Evolutionary conservation across 2,329 filamentous ascomycete species (phyloP).

Genomic region (Fusarium aywerte): DNA sequence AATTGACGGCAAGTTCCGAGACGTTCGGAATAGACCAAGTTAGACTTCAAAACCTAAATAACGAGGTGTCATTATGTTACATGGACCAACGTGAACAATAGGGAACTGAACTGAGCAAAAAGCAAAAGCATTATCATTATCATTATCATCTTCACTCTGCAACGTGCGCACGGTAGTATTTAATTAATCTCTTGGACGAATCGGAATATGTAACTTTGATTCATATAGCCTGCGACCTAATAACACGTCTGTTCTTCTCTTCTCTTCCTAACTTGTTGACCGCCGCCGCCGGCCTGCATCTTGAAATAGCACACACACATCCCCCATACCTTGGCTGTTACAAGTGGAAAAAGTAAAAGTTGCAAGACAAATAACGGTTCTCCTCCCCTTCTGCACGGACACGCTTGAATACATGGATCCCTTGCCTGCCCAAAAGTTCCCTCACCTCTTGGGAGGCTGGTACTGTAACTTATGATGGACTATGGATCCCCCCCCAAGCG

Average conservation of each 20-base stretch:
- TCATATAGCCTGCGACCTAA: no score
- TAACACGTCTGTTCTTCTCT: not conserved
- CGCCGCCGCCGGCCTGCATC: not conserved
- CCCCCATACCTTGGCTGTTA: conserved; percentile 4
- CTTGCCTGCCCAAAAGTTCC: conserved; percentile 29
- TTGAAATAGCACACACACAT: conserved; percentile 9
- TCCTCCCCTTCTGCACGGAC: conserved; percentile 17
- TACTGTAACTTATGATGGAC: not conserved
- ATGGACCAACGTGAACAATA: conserved; percentile 13
- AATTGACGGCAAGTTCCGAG: conserved; percentile 34
- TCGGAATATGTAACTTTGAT: not conserved
- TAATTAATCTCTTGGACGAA: not conserved
- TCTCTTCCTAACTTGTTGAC: not conserved
- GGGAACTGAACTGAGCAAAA: not conserved
- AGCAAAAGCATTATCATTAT: not conserved
- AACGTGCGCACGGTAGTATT: not conserved
- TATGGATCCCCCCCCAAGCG: not conserved
- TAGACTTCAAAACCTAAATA: conserved; percentile 19
- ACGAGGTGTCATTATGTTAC: conserved; percentile 21
- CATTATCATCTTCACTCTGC: not conserved
- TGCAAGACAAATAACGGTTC: conserved; percentile 24
- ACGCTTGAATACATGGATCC: conserved; percentile 28
- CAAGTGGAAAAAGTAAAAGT: conserved; percentile 2
- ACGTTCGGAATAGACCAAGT: not conserved
- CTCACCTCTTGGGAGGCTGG: conserved; percentile 1